Evolutionary conservation across 148 eudicot genomes (phyloP).

Genomic region (Nyssa sinensis): DNA sequence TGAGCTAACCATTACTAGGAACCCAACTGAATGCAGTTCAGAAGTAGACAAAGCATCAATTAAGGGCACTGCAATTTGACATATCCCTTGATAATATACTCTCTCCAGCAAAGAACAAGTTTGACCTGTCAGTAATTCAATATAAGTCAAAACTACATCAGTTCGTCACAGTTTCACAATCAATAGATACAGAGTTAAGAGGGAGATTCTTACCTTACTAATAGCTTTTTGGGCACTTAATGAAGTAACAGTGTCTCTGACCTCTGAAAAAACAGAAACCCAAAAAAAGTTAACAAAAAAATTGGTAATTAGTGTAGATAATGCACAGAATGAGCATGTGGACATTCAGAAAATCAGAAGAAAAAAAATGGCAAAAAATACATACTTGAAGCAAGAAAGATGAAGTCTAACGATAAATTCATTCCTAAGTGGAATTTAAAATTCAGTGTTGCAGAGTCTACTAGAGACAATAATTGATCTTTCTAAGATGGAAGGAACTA

Average conservation of each 20-base stretch:
- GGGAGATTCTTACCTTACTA: constrained; percentile 42
- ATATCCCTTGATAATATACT: neutral
- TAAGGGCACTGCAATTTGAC: neutral
- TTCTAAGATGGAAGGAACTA: neutral
- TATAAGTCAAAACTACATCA: neutral
- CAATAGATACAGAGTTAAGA: neutral
- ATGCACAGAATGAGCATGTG: neutral
- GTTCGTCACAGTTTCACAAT: neutral
- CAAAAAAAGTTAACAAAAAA: neutral
- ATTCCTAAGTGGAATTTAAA: neutral
- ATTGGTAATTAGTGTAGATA: neutral
- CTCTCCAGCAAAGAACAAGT: neutral
- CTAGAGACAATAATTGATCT: neutral
- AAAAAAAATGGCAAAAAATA: neutral
- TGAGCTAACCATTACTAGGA: neutral
- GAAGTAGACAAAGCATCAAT: no score
- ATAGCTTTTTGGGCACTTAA: constrained; percentile 54
- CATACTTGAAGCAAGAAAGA: constrained; percentile 3
- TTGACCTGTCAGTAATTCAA: neutral
- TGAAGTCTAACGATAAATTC: neutral
- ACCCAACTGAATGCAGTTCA: neutral
- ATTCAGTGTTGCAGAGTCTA: no score
- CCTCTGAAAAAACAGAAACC: constrained; percentile 43
- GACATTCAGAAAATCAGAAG: neutral
- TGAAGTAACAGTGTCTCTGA: constrained; percentile 48